Conservation (phyloP, 768 basidiomycete genomes). For the Kwoniella europaea region DNA sequence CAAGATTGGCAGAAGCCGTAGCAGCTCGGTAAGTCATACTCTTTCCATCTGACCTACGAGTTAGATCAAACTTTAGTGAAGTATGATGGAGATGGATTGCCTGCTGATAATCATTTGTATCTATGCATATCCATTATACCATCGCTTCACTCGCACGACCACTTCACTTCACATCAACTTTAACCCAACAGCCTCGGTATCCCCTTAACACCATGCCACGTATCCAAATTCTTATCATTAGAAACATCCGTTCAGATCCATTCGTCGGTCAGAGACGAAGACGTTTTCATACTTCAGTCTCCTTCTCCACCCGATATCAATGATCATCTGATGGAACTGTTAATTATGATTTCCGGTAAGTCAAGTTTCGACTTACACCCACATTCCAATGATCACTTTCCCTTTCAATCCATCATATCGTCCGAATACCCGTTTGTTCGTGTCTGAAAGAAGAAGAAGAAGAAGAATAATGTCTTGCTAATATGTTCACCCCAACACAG, state of each 20-base stretch:
- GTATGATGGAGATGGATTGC: too few species aligned
- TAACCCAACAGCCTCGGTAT: slow-evolving; percentile 74
- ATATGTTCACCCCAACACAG: slow-evolving; percentile 24
- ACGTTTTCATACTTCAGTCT: slow-evolving; percentile 94
- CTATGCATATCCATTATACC: too few species aligned
- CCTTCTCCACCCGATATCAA: slow-evolving; percentile 65
- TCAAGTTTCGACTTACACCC: neutral
- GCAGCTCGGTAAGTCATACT: slow-evolving; percentile 73
- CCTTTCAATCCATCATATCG: too few species aligned
- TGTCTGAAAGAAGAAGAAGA: neutral
- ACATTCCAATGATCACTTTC: too few species aligned
- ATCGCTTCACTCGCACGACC: slow-evolving; percentile 4
- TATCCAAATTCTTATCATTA: slow-evolving; percentile 84
- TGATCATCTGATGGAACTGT: slow-evolving; percentile 94
- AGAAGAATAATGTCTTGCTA: neutral
- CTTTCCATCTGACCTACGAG: too few species aligned
- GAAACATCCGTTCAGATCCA: slow-evolving; percentile 89
- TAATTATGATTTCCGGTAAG: slow-evolving; percentile 92
- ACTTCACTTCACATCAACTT: slow-evolving; percentile 7
- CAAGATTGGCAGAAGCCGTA: slow-evolving; percentile 91
- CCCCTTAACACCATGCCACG: slow-evolving; percentile 81
- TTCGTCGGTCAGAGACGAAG: slow-evolving; percentile 95
- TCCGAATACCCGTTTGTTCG: too few species aligned
- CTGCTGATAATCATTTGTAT: too few species aligned
- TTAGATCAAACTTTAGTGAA: too few species aligned